A percentile compares a stretch with the other conserved stretches of the same genome.
phyloP scores from a whole-genome alignment of 495 filamentous ascomycete genomes.

The Lentithecium fluviatile region DNA sequence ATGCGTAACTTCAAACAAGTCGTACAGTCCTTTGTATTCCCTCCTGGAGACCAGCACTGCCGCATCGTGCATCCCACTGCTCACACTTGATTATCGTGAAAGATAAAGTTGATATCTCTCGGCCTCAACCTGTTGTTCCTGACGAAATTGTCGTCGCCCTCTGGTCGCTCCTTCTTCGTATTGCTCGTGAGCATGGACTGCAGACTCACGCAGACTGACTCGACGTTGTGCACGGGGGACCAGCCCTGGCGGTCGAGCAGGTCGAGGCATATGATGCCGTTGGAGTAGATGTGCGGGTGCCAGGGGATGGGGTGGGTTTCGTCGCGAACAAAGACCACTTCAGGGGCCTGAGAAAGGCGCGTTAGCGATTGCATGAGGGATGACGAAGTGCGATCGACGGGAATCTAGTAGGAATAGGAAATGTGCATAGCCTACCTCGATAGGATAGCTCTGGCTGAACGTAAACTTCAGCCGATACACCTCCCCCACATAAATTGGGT shows the following conservation, averaged over 20 bases:
- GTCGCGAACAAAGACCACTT: conserved; percentile 79
- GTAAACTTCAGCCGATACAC: conserved; percentile 83
- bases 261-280: conserved; percentile 97
- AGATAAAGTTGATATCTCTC: conserved; percentile 77
- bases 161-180: conserved; percentile 75
- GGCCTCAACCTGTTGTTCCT: conserved; percentile 72
- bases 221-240: conserved; percentile 95
- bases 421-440: conserved; percentile 47
- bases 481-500: conserved; percentile 82
- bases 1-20: no score
- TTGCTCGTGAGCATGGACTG: conserved; percentile 98
- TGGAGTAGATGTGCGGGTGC: conserved; percentile 96
- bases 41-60: no score
- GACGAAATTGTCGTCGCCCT: conserved; percentile 84
- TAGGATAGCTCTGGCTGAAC: conserved; percentile 83
- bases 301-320: conserved; percentile 78
- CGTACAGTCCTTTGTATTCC: no score
- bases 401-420: no score
- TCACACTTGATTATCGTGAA: conserved; percentile 29
- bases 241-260: conserved; percentile 84
- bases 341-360: conserved; percentile 69
- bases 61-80: no score
- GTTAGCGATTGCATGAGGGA: neutral
- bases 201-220: conserved; percentile 95
- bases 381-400: no score